Conservation (phyloP, 352 stramenopile genomes). For the Pythium phragmiticola region DNA sequence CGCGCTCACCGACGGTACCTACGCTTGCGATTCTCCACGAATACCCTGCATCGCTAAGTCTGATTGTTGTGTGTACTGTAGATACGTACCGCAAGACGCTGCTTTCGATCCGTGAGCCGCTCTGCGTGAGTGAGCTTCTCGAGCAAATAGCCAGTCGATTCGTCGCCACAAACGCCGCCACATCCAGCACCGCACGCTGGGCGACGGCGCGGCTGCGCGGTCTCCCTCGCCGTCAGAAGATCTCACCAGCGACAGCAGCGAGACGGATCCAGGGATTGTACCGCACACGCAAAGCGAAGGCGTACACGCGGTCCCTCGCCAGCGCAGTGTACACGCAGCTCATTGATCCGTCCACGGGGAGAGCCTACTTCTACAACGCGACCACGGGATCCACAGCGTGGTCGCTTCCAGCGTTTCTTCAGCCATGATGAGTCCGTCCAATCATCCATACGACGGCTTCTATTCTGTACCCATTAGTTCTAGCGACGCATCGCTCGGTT, state of each 20-base stretch:
- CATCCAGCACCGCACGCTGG: slow-evolving; percentile 21
- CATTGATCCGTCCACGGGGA: slow-evolving; percentile 46
- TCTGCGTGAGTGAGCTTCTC: neutral
- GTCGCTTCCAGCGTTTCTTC: slow-evolving; percentile 44
- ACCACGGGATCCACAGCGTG: slow-evolving; percentile 54
- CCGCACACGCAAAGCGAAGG: slow-evolving; percentile 47
- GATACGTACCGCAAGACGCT: slow-evolving; percentile 11
- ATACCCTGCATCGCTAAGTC: neutral
- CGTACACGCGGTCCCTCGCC: slow-evolving; percentile 38
- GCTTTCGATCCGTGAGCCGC: slow-evolving; percentile 5
- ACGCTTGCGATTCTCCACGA: neutral
- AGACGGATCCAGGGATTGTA: slow-evolving; percentile 58
- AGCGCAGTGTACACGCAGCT: slow-evolving; percentile 37
- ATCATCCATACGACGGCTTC: neutral
- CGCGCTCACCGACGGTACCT: slow-evolving; percentile 25
- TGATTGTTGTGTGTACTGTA: neutral
- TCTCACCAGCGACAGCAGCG: slow-evolving; percentile 35
- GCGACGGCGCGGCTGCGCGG: slow-evolving; percentile 32
- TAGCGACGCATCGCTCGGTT: slow-evolving; percentile 32
- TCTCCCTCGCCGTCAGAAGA: slow-evolving; percentile 16
- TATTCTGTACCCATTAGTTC: neutral
- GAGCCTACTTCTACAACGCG: slow-evolving; percentile 56
- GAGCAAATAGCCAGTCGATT: slow-evolving; percentile 8
- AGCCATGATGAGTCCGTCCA: neutral
- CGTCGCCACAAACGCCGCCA: neutral